Evolutionary conservation across 441 rosid species (phyloP), one percentile per base, ranked within the genome.

Genomic region (Populus hybrid): DNA sequence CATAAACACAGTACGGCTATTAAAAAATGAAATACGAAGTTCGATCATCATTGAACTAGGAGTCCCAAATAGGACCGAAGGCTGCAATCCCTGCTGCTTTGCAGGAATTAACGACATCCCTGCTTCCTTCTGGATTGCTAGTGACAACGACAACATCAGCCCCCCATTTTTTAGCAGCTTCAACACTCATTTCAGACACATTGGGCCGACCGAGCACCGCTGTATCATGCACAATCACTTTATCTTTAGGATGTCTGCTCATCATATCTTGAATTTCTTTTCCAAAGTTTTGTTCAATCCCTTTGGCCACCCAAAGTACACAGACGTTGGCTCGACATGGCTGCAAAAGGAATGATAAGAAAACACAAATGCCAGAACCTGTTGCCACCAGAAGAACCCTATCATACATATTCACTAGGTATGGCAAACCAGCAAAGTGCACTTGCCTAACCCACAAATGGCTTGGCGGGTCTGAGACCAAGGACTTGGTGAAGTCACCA

Each of bases 61-160:
- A 92, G 80, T 94, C 97, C 97, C 94, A 94, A 80, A 91, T 94
- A 11, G 97, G 98, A 78, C 95, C 97, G 71, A 92, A 94, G 6
- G 93, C 93, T 16, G 94, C 82, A 65, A 92, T 81, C 70, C 93
- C 87, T 2, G 85, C 80, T 16, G 72, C 84, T 69, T 89, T 88
- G 82, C 95, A 91, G 0, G 93, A 82, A 72, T 85, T 77, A 14
- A 92, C 92, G 50, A 91, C 91, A 35, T 92, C 91, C 76, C 91
- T 86, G 79, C 96, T 91, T 75, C 98, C 94, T 85, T 89, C 88
- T 10, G 98, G 98, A 80, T 94, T 92, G 81, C 96, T 92, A 8
- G 97, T 90, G 11, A 92, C 95, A 63, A 94, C 82, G 21, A 91
- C 97, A 0, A 91, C 95, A 75, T 94, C 87, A 40, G 91, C 91